These are phyloP conservation scores for Chenopodium quinoa DNA, from an alignment of 148 eudicot genomes.

Conservation along the genomic window DNA sequence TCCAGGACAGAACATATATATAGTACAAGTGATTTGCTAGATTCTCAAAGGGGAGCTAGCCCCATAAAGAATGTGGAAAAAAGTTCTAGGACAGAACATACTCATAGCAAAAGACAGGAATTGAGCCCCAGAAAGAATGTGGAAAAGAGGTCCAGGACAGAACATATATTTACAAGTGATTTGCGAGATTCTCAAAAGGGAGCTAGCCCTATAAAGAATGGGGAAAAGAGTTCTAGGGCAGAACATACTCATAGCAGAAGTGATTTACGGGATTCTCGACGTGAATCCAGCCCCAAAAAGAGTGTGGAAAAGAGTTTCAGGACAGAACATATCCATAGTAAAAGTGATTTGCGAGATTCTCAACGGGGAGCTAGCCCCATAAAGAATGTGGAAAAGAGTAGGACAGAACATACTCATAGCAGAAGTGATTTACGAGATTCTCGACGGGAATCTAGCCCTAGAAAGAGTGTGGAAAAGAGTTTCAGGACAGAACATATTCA, in stretches of 20 bases:
- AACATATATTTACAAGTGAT: conserved; percentile 19
- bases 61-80: conserved; percentile 40
- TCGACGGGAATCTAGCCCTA: conserved; percentile 32
- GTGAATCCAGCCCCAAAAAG: not conserved
- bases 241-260: conserved; percentile 23
- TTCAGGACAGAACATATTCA: conserved; percentile 31
- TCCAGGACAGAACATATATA: no score
- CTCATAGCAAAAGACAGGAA: not conserved
- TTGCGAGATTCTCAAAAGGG: not conserved
- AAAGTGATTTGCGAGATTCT: not conserved
- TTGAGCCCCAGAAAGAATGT: not conserved
- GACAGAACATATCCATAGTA: not conserved
- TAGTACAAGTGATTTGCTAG: no score
- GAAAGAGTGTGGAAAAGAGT: conserved; percentile 40
- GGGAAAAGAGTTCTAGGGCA: conserved; percentile 31
- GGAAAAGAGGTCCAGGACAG: not conserved
- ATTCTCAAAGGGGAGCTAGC: conserved; percentile 27
- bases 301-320: not conserved
- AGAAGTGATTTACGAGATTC: conserved; percentile 31
- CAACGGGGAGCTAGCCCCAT: not conserved
- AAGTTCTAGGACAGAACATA: conserved; percentile 32
- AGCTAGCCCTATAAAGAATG: conserved; percentile 34
- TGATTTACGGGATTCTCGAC: not conserved
- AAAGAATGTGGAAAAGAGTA: not conserved
- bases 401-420: not conserved